These are phyloP conservation scores for Heterotrichella gracilis DNA, from an alignment of 352 stramenopile species.

Conservation along the genomic window DNA sequence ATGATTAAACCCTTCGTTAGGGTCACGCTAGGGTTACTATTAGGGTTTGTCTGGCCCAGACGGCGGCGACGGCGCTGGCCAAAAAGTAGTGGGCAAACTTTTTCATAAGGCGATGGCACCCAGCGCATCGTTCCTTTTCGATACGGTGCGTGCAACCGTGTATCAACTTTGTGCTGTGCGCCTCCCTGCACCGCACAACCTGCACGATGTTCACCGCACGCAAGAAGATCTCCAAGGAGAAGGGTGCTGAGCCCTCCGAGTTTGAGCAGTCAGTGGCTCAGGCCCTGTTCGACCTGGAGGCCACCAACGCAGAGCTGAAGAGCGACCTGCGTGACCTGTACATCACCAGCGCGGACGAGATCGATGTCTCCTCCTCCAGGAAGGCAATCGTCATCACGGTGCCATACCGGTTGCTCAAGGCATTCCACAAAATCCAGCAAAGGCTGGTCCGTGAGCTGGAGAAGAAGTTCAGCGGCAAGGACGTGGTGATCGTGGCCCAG, in stretches of 20 bases:
- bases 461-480: conserved; percentile 94
- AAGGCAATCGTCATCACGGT: conserved; percentile 97
- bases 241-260: conserved; percentile 13
- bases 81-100: too few species aligned
- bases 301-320: conserved; percentile 35
- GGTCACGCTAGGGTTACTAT: too few species aligned
- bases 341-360: conserved; percentile 91
- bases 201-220: too few species aligned
- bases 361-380: conserved; percentile 38
- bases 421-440: conserved; percentile 92
- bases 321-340: conserved; percentile 82
- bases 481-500: conserved; percentile 94
- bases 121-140: too few species aligned
- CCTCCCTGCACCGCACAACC: too few species aligned
- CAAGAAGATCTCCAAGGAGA: conserved; percentile 18
- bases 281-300: conserved; percentile 19
- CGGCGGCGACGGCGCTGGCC: too few species aligned
- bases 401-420: conserved; percentile 74
- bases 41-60: too few species aligned
- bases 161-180: too few species aligned
- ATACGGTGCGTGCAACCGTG: too few species aligned
- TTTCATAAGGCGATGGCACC: too few species aligned
- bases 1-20: too few species aligned
- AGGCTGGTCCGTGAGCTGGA: conserved; percentile 87
- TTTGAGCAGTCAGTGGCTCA: conserved; percentile 19